Conservation (phyloP, 768 basidiomycete species). For the Lactarius hatsudake region DNA sequence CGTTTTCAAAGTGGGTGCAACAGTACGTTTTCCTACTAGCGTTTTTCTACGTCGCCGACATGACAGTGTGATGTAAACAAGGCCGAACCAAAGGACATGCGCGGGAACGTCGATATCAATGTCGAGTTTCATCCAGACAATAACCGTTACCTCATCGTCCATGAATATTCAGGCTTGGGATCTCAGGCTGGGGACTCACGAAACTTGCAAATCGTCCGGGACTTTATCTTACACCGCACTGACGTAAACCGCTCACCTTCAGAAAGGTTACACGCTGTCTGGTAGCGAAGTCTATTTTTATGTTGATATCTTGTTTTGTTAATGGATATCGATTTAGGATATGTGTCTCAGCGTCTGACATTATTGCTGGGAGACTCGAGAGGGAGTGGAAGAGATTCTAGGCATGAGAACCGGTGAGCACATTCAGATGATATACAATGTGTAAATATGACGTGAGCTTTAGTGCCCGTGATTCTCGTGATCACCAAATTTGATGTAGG, state of each 20-base stretch:
- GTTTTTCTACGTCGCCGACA: not conserved
- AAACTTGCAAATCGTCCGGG: not conserved
- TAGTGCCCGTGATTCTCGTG: slow-evolving; percentile 9
- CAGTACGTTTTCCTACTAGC: not conserved
- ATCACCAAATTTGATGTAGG: slow-evolving; percentile 9
- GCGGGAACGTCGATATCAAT: not conserved
- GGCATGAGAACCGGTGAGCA: slow-evolving; percentile 3
- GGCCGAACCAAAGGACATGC: not conserved
- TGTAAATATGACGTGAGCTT: not conserved
- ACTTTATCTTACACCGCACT: not conserved
- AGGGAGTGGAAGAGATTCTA: not conserved
- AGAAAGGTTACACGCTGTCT: slow-evolving; percentile 13
- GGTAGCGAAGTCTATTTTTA: not conserved
- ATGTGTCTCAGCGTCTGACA: slow-evolving; percentile 7
- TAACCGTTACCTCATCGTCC: not conserved
- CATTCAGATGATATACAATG: not conserved
- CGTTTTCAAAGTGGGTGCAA: no score
- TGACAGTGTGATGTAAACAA: not conserved
- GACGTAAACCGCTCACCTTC: not conserved
- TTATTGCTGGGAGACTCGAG: not conserved
- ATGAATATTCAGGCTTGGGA: slow-evolving; percentile 5
- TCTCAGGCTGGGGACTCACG: not conserved
- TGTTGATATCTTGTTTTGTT: not conserved
- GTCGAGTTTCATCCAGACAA: not conserved
- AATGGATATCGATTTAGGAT: not conserved